Evolutionary conservation across 306 rosid genomes (phyloP).

Genomic region (Castanea sativa): DNA sequence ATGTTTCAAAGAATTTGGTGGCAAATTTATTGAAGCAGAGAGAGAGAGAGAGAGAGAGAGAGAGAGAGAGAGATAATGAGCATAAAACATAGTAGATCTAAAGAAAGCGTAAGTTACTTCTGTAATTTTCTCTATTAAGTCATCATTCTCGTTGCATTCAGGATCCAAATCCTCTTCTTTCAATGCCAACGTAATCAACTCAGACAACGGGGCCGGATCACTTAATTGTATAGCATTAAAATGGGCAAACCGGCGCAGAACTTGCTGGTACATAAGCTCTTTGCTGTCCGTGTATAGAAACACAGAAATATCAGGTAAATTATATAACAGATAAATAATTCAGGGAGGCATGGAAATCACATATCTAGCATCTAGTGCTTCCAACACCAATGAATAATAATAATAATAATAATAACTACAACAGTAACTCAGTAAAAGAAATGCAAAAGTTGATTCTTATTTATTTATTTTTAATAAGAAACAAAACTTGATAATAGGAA

Average conservation of each 20-base stretch:
- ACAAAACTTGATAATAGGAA: no score
- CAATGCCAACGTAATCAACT: conserved; percentile 75
- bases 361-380: conserved; percentile 1
- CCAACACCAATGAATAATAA: background rate
- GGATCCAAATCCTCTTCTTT: conserved; percentile 71
- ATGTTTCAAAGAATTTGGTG: no score
- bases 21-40: no score
- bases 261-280: conserved; percentile 99
- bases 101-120: conserved; percentile 58
- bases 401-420: background rate
- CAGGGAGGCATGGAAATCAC: conserved; percentile 1
- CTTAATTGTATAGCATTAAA: conserved; percentile 85
- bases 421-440: background rate
- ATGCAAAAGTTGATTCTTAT: background rate
- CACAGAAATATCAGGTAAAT: conserved; percentile 13
- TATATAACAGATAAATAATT: background rate
- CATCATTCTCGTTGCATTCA: conserved; percentile 50
- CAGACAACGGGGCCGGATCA: conserved; percentile 72
- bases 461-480: no score
- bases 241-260: conserved; percentile 72
- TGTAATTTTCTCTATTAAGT: conserved; percentile 65
- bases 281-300: conserved; percentile 53
- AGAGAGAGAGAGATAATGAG: conserved; percentile 5
- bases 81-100: conserved; percentile 10
- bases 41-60: no score